Percentiles rank a stretch among this genome's conserved stretches.
Conservation (phyloP, 2,329 filamentous ascomycete species). For the Hymenoscyphus linearis region DNA sequence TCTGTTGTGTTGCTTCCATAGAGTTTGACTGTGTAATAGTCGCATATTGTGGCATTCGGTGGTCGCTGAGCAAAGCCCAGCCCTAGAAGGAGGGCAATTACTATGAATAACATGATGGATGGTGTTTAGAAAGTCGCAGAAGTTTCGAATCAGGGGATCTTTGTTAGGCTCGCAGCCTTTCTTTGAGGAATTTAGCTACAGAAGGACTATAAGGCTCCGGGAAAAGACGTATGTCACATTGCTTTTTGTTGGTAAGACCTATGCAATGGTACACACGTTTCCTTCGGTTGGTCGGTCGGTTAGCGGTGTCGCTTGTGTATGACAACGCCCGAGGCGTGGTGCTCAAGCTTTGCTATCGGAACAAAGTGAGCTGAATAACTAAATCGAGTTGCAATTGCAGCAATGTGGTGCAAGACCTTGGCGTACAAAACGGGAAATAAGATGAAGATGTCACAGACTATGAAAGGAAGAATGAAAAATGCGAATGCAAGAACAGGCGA, state of each 20-base stretch:
- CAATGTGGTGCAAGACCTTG: not conserved
- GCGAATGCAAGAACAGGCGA: not conserved
- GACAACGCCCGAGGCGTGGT: too few species aligned
- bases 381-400: not conserved
- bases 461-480: not conserved
- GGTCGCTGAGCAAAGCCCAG: conserved; percentile 18
- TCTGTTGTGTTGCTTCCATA: conserved; percentile 26
- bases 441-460: not conserved
- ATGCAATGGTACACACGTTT: not conserved
- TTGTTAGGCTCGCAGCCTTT: not conserved
- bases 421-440: not conserved
- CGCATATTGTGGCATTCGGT: conserved; percentile 31
- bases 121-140: not conserved
- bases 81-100: not conserved
- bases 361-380: not conserved
- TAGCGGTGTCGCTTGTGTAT: not conserved
- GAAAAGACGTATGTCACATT: not conserved
- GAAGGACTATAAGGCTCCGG: not conserved
- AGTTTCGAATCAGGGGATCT: not conserved
- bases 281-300: not conserved
- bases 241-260: not conserved
- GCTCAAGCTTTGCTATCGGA: too few species aligned
- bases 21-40: conserved; percentile 28
- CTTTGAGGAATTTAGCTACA: not conserved
- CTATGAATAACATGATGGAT: not conserved